Base-by-base conservation (phyloP, 441 rosid species). In the Erysimum cheiri region DNA sequence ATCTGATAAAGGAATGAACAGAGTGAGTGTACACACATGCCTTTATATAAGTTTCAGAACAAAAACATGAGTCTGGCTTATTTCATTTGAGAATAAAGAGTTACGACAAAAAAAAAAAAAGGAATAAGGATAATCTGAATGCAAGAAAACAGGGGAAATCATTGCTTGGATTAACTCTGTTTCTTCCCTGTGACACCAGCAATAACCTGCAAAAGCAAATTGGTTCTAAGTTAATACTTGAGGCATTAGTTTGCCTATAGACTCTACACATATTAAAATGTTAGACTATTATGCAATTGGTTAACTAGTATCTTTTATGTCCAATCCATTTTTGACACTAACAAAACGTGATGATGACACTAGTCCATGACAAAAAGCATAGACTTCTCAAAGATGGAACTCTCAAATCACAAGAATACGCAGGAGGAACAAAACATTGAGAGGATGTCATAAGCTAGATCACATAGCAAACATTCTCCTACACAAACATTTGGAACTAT, bases 171-270 rank as follows among this genome's bases (percentile, higher is more conserved):
- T 60, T 80, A 85, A 29, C 47, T 68, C 71, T 85, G 78, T 72
- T 82, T 85, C 83, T 93, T 93, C 59, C 98, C 93, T 37, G 91
- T 87, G 81, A 89, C 87, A 35, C 96, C 97, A 5, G 93, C 95
- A 67, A 93, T 83, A 48, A 89, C 95, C 97, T 93, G 83, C 79
- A 77, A 56, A 64, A 61, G 60, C 60, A 67, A 60, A 54, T 2
- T 22, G 40, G 14, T 31, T 33, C 32, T 0, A 14, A 71, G 66
- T 60, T 3, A 58, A 14, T 17, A 40, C 57, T 15, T 41, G 55
- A 57, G 8, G 12, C 50, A 32, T 60, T 32, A 17, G 40, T n/a
- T 46, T 13, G 13, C 26, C 63, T 26, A 24, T 5, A 50, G 1
- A 50, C 1, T 1, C 28, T 12, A 47, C 0, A 39, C 46, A 37